Evolutionary conservation across 2,329 filamentous ascomycete species (phyloP), one percentile per base, ranked within the genome.

Genomic region (Endocalyx cinctus): DNA sequence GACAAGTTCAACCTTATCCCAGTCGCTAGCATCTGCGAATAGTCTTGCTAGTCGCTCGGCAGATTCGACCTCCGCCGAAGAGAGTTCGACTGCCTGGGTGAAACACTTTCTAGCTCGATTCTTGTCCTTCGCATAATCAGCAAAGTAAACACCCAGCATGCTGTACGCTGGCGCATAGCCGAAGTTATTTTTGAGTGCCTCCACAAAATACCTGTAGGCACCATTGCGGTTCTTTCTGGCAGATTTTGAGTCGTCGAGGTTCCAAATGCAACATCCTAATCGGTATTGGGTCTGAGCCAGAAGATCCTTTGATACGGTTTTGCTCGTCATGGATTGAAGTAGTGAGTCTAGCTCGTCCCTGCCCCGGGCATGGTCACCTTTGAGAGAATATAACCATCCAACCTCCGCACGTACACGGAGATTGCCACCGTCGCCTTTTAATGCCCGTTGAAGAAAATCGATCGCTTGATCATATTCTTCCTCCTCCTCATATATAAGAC

Each of bases 1-100:
- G 19, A 98, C 82, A 14, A 94, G 77, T 62, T 97, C 92, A 6
- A 98, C 94, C 31, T 94, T 79, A 46, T 97, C 92, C 92, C 92
- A 98, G 51, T 98, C 92, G 23, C 85, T 80, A 45, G 88, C 82
- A 34, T 94, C 81, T 0, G 94, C 90, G 57, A 96, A 98, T 0
- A 80, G 81, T 38, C 77, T 77, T 2, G 92, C 89, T 12, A 98
- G 73, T 17, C 87, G 77, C 58, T 97, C 87, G 0, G 92, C 92
- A 22, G 92, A 87, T 46, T 83, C 72, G 1, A 95, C 77, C 55
- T 98, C 92, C 0, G 85, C 82, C 0, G 87, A 67, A 0, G 92
- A 98, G 4, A 98, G 66, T 58, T 98, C 92, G 31, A 98, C 85
- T 0, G 92, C 92, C 57, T 97, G 96, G 50, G 96, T 87, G 51